Evolutionary conservation across 441 rosid genomes (phyloP).

Genomic region (Rhodomyrtus psidioides): DNA sequence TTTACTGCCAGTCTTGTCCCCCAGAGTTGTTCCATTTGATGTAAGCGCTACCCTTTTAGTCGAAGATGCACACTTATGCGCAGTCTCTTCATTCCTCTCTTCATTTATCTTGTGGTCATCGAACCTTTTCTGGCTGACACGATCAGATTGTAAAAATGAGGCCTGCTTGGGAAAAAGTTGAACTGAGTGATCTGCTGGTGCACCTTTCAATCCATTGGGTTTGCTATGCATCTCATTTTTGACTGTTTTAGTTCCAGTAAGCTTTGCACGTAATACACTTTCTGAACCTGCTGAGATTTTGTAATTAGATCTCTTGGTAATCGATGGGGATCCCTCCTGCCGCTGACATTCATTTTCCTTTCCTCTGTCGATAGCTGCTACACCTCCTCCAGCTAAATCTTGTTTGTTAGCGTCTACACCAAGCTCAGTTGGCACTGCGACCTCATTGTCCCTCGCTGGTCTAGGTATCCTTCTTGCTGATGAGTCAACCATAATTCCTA

Average conservation of each 20-base stretch:
- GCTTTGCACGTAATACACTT: slow-evolving; percentile 14
- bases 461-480: slow-evolving; percentile 1
- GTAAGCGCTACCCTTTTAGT: slow-evolving; percentile 24
- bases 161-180: slow-evolving; percentile 23
- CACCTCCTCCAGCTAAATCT: slow-evolving; percentile 15
- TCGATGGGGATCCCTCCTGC: slow-evolving; percentile 51
- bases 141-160: slow-evolving; percentile 26
- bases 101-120: slow-evolving; percentile 31
- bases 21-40: slow-evolving; percentile 23
- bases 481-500: slow-evolving; percentile 60
- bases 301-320: slow-evolving; percentile 28
- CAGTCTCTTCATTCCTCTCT: slow-evolving; percentile 27
- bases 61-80: slow-evolving; percentile 36
- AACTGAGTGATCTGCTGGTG: slow-evolving; percentile 20
- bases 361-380: slow-evolving; percentile 21
- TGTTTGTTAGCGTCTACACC: neutral
- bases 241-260: slow-evolving; percentile 24
- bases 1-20: slow-evolving; percentile 25
- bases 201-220: slow-evolving; percentile 22
- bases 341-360: slow-evolving; percentile 24
- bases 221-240: slow-evolving; percentile 25
- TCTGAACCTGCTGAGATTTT: slow-evolving; percentile 28
- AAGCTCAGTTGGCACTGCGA: neutral
- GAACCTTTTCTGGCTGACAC: slow-evolving; percentile 19
- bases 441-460: neutral